A percentile compares a stretch with the other conserved stretches of the same genome.
phyloP scores from a whole-genome alignment of 768 basidiomycete genomes.

The Russula compacta region DNA sequence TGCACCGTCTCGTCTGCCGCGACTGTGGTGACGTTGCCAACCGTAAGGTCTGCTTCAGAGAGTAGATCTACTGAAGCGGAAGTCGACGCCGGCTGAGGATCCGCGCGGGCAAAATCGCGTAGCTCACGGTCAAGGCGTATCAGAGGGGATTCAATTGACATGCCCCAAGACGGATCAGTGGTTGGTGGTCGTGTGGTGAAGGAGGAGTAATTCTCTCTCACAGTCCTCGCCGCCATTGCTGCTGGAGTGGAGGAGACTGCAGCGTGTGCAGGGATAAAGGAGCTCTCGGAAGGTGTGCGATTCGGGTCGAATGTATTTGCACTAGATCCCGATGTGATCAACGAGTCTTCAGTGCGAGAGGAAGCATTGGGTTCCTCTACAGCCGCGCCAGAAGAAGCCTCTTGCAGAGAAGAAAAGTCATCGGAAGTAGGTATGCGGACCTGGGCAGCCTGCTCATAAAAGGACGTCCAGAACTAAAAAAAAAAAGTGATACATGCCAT shows the following conservation, averaged over 20 bases:
- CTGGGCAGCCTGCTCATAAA: constrained; percentile 91
- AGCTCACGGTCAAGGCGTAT: constrained; percentile 57
- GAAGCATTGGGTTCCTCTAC: not conserved
- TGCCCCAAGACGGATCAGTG: constrained; percentile 54
- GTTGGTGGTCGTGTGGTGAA: not conserved
- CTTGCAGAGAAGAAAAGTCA: constrained; percentile 37
- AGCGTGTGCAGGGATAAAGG: constrained; percentile 65
- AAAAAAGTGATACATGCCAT: not conserved
- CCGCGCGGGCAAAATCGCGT: constrained; percentile 42
- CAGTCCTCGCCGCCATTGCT: constrained; percentile 17
- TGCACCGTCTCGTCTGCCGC: not conserved
- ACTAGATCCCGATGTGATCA: constrained; percentile 15
- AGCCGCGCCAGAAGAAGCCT: constrained; percentile 19
- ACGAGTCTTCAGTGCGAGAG: constrained; percentile 9
- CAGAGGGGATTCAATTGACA: constrained; percentile 66
- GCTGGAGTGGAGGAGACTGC: constrained; percentile 78
- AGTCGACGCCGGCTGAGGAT: constrained; percentile 22
- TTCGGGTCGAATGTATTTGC: constrained; percentile 30
- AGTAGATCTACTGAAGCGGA: constrained; percentile 22
- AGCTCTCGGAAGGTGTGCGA: constrained; percentile 50
- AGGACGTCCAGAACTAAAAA: constrained; percentile 86
- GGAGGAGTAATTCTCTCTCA: not conserved
- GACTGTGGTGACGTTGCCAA: not conserved
- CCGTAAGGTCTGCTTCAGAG: constrained; percentile 13
- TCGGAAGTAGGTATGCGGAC: constrained; percentile 71